Base-by-base conservation (phyloP, 768 basidiomycete genomes). In the Amanita molliuscula region DNA sequence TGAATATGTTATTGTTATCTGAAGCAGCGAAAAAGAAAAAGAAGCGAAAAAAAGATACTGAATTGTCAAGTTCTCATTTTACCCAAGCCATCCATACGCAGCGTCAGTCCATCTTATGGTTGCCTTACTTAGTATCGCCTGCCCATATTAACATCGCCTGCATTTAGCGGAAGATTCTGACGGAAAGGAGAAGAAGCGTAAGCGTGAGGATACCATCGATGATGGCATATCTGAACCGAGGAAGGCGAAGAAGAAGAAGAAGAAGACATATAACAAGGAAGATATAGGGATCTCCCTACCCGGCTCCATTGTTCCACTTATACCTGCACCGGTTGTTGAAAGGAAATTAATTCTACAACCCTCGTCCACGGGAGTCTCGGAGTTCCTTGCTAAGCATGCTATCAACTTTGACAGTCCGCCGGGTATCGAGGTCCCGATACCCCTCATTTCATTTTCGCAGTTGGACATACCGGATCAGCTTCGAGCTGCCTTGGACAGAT, bases 371-470 rank as follows among this genome's bases (percentile, higher is more conserved):
- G 81, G 81, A 35, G 70, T 77, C 18, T 69, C 74, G 13, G 74
- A 73, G 1, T 98, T 84, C 72, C 73, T 96, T 18, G 58, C 65
- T 21, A 79, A 78, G 54, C 80, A 97, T 65, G 71, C 74, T 8
- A 79, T 96, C 57, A 85, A 82, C 9, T 81, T 96, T 44, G 77
- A 78, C 50, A 74, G 75, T 1, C 74, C 77, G 1, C 56, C 68
- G 2, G 67, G 71, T 37, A 64, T 71, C 31, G 60, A 71, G 3
- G 57, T 70, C 16, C 71, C 81, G 52, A 67, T 68, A 11, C 94
- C 96, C 23, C 67, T 91, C 45, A 73, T 85, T 41, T 74, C 79
- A 1, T 95, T 99, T 61, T 68, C 76, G 51, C 78, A 86, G 48
- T 76, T 98, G 13, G 63, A 65, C 25, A 75, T 97, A 44, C 79